phyloP scores from a whole-genome alignment of 208 protist species.

The Crithidia acanthocephali region DNA sequence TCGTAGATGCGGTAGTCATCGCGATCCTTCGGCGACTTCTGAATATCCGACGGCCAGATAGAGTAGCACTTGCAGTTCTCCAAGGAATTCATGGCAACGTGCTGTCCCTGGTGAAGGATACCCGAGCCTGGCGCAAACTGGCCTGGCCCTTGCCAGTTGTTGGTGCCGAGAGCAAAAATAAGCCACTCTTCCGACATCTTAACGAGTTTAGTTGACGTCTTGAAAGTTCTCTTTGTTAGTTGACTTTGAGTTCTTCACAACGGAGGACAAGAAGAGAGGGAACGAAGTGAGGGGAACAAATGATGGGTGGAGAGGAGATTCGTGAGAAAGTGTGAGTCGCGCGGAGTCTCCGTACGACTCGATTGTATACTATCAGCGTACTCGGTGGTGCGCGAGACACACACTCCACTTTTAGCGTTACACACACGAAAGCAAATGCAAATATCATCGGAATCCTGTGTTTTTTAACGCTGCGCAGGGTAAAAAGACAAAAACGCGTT shows the following conservation, averaged over 20 bases:
- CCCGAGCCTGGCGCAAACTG: slow-evolving; percentile 81
- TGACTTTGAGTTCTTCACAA: slow-evolving; percentile 5
- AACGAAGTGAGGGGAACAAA: slow-evolving; percentile 6
- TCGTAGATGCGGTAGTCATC: slow-evolving; percentile 82
- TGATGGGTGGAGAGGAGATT: not conserved
- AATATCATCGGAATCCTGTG: no score
- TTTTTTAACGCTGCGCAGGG: no score
- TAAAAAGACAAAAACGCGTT: no score
- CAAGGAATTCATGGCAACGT: slow-evolving; percentile 66
- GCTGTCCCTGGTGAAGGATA: slow-evolving; percentile 81
- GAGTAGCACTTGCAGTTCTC: slow-evolving; percentile 61
- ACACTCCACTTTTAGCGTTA: no score
- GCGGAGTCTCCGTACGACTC: no score
- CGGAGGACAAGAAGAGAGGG: slow-evolving; percentile 11
- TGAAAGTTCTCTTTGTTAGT: not conserved
- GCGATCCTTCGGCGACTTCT: slow-evolving; percentile 56
- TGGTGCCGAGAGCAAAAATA: slow-evolving; percentile 78
- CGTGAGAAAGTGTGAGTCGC: not conserved
- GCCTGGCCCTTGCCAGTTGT: slow-evolving; percentile 75
- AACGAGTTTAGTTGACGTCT: slow-evolving; percentile 16
- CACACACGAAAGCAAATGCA: no score
- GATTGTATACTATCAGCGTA: no score
- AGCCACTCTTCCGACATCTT: slow-evolving; percentile 64
- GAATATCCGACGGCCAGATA: slow-evolving; percentile 74
- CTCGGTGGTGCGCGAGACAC: no score